Base-by-base conservation (phyloP, 345 rosid species). In the Populus pruinosa region DNA sequence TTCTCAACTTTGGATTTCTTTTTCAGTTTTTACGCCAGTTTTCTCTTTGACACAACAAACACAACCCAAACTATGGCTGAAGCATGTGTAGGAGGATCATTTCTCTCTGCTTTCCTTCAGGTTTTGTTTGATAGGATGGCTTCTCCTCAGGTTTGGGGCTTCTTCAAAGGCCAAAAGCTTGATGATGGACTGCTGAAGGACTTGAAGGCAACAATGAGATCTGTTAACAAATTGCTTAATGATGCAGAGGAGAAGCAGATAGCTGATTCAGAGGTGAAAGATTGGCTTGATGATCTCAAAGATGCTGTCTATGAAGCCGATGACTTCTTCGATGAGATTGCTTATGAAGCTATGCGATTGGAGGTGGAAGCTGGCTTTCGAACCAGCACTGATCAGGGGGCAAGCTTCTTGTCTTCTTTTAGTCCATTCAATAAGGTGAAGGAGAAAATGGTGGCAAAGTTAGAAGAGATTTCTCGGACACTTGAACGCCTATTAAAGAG, bases 171-270 rank as follows among this genome's bases (percentile, higher is more conserved):
- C 36, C 36, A 33, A 33, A 33, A 33, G 36, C 36, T 33, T 74
- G 4, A 6, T 5, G 29, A 2, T 6, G 7, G 17, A 1, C 21
- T 61, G 3, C 12, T 65, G 29, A 27, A 47, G 12, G 47, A 64
- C 27, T 21, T 74, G 61, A 12, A 12, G 35, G 31, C 6, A 2
- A 64, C 47, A 44, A 25, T 64, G 70, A 59, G 9, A 8, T 3
- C 68, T 39, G 10, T 41, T 41, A 25, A 61, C 35, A 39, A 10
- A 5, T 16, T 72, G 29, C n/a, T 72, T 2, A 66, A 21, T 35
- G 76, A 72, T 56, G 76, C 76, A 21, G 76, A 72, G 50, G 67
- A 72, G 49, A 56, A 59, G 67, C 67, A 72, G 33, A 38, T 35
- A 3, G 3, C 50, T 13, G 4, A 55, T 2, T 66, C 67, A 1